phyloP scores from a whole-genome alignment of 192 early-diverging fungal genomes.

The Hyaloraphidium curvatum region DNA sequence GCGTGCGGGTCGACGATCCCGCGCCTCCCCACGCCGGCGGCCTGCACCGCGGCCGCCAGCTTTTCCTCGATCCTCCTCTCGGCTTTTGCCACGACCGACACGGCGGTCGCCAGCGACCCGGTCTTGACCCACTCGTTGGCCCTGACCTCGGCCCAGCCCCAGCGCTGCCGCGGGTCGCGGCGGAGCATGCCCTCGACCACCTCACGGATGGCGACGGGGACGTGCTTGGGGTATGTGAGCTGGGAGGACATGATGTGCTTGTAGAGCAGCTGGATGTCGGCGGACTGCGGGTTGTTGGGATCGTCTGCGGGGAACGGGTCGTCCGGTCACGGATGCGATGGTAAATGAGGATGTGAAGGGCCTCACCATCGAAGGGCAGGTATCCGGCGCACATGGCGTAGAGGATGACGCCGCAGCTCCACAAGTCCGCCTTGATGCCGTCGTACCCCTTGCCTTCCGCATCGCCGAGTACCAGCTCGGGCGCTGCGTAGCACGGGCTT shows the following conservation, averaged over 20 bases:
- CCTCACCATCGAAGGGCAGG: slow-evolving; percentile 7
- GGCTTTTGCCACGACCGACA: no score
- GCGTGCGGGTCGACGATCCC: no score
- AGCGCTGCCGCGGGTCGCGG: not conserved
- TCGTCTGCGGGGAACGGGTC: not conserved
- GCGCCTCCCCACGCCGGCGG: no score
- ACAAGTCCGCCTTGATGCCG: slow-evolving; percentile 89
- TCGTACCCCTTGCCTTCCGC: slow-evolving; percentile 67
- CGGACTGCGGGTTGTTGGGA: not conserved
- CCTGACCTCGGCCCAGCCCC: no score
- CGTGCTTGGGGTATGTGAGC: not conserved
- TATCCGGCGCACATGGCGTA: slow-evolving; percentile 4
- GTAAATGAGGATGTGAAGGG: not conserved
- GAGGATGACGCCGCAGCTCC: slow-evolving; percentile 96
- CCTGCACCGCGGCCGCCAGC: no score
- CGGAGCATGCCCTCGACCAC: not conserved
- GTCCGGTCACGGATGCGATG: not conserved
- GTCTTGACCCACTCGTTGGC: no score
- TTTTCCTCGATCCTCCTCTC: no score
- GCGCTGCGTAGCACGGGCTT: slow-evolving; percentile 96
- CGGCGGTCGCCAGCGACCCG: no score
- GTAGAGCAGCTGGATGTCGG: not conserved
- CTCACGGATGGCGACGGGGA: not conserved
- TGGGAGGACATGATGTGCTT: not conserved
- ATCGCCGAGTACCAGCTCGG: slow-evolving; percentile 93